Conservation (phyloP, 768 basidiomycete species). For the Rhizopogon sp. region DNA sequence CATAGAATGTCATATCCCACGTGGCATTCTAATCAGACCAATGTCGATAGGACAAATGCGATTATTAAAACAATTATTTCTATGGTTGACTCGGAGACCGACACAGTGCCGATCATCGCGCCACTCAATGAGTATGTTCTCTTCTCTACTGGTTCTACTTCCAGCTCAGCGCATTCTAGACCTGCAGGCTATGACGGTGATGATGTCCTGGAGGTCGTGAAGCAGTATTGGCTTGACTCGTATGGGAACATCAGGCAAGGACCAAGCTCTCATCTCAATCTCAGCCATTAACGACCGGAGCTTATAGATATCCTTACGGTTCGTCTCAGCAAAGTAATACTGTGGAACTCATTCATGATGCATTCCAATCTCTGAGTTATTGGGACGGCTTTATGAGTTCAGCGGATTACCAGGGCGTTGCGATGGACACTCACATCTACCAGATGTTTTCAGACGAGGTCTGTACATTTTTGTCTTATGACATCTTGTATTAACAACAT, state of each 20-base stretch:
- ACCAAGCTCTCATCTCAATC: conserved; percentile 32
- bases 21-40: conserved; percentile 45
- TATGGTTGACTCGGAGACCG: conserved; percentile 48
- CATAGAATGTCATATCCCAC: conserved; percentile 49
- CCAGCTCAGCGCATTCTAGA: neutral
- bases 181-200: conserved; percentile 48
- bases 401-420: conserved; percentile 50
- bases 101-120: conserved; percentile 59
- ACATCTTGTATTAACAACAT: neutral
- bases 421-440: conserved; percentile 62
- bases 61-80: conserved; percentile 54
- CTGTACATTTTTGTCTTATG: neutral
- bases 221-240: conserved; percentile 55
- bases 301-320: conserved; percentile 4
- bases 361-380: conserved; percentile 34
- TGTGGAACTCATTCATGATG: conserved; percentile 1
- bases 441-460: conserved; percentile 62
- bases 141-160: neutral
- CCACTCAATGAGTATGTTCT: conserved; percentile 53
- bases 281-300: conserved; percentile 3
- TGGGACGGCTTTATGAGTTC: conserved; percentile 4
- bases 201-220: conserved; percentile 38
- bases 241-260: conserved; percentile 50
- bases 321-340: conserved; percentile 2
- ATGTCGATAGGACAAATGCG: conserved; percentile 44